phyloP scores from a whole-genome alignment of 441 rosid species.

The Corymbia citriodora region DNA sequence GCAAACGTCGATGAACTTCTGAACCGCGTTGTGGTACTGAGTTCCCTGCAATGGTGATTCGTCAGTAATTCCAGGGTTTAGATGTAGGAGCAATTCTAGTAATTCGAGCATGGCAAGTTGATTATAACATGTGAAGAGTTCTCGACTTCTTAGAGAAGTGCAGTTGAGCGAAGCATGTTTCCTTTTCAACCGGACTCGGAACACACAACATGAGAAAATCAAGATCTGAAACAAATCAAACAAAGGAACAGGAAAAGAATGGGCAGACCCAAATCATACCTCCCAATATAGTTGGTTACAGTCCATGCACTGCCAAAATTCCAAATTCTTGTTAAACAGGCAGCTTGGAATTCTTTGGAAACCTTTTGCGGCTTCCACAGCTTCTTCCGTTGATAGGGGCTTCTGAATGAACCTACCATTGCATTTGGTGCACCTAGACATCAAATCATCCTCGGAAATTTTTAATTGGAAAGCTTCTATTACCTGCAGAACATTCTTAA shows the following conservation, averaged over 20 bases:
- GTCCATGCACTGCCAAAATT: slow-evolving; percentile 95
- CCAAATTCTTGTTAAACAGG: slow-evolving; percentile 69
- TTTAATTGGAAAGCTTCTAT: slow-evolving; percentile 60
- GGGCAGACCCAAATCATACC: slow-evolving; percentile 27
- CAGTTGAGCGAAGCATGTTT: background rate
- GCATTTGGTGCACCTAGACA: slow-evolving; percentile 96
- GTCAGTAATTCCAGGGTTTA: background rate
- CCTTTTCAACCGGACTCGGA: background rate
- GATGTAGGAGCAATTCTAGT: background rate
- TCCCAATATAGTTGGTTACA: slow-evolving; percentile 94
- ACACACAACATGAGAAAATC: background rate
- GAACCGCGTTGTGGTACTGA: slow-evolving; percentile 26
- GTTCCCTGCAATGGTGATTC: slow-evolving; percentile 5
- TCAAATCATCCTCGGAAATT: slow-evolving; percentile 67
- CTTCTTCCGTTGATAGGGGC: slow-evolving; percentile 75
- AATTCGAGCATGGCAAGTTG: background rate
- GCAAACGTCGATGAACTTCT: slow-evolving; percentile 78
- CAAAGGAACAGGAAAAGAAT: background rate
- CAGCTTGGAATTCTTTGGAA: slow-evolving; percentile 85
- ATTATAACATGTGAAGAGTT: background rate
- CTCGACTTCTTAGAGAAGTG: background rate
- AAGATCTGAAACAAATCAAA: background rate
- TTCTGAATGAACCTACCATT: slow-evolving; percentile 84
- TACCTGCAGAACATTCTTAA: slow-evolving; percentile 35
- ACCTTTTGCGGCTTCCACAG: slow-evolving; percentile 89